A percentile compares a stretch with the other conserved stretches of the same genome.
Conservation (phyloP, 768 basidiomycete species). For the Psilocybe tampanensis region DNA sequence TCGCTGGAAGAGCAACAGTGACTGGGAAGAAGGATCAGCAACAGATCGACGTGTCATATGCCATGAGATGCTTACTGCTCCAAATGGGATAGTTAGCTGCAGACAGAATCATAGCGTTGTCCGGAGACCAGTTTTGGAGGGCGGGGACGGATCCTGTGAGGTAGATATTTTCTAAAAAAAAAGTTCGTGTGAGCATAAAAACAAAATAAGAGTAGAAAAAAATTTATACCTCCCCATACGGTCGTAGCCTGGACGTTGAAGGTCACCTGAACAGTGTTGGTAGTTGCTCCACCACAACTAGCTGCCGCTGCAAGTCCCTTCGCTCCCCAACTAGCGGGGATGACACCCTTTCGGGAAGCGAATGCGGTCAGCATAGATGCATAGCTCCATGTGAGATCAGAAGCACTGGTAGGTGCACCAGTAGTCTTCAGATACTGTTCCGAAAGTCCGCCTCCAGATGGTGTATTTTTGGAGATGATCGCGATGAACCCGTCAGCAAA, state of each 20-base stretch:
- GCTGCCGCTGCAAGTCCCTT: conserved; percentile 48
- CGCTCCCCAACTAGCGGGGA: conserved; percentile 68
- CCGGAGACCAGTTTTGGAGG: conserved; percentile 61
- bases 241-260: conserved; percentile 69
- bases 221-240: conserved; percentile 55
- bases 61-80: conserved; percentile 52
- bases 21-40: conserved; percentile 36
- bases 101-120: conserved; percentile 56
- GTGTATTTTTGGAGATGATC: conserved; percentile 64
- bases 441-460: conserved; percentile 56
- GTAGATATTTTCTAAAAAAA: conserved; percentile 73
- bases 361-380: conserved; percentile 68
- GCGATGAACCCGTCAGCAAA: conserved; percentile 72
- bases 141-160: conserved; percentile 60
- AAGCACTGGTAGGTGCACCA: conserved; percentile 61
- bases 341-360: conserved; percentile 50
- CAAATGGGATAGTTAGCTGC: conserved; percentile 64
- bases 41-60: not conserved
- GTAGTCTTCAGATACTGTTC: conserved; percentile 60
- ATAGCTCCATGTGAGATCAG: conserved; percentile 78
- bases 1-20: conserved; percentile 59
- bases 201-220: conserved; percentile 3
- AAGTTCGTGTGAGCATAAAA: not conserved
- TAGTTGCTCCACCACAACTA: conserved; percentile 37
- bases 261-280: conserved; percentile 43